Conservation (phyloP, 1,284 basidiomycete genomes). For the Ganoderma sp. region DNA sequence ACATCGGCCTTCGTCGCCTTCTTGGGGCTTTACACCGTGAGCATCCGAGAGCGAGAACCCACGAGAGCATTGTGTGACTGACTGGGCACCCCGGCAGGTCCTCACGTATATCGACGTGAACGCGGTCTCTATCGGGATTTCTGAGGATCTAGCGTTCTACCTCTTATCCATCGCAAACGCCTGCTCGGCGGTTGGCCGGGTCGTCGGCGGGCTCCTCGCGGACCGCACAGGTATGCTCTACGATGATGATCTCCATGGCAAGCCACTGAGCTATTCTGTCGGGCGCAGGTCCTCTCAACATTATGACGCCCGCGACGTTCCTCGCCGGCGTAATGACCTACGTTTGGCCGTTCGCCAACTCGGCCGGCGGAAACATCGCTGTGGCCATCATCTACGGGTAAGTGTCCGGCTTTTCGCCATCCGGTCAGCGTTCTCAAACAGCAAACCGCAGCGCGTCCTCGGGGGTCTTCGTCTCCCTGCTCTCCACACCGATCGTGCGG, state of each 20-base stretch:
- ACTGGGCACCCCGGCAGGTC: slow-evolving; percentile 39
- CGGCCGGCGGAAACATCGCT: slow-evolving; percentile 47
- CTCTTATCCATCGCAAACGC: slow-evolving; percentile 56
- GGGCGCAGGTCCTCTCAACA: slow-evolving; percentile 46
- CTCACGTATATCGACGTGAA: slow-evolving; percentile 56
- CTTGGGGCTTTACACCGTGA: slow-evolving; percentile 63
- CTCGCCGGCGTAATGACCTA: slow-evolving; percentile 58
- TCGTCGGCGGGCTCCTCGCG: slow-evolving; percentile 47
- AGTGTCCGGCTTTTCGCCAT: slow-evolving; percentile 18
- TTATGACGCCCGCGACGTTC: slow-evolving; percentile 59
- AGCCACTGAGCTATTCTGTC: not conserved
- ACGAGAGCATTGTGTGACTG: not conserved
- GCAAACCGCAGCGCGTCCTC: slow-evolving; percentile 52
- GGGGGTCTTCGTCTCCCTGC: slow-evolving; percentile 62
- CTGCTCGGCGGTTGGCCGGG: slow-evolving; percentile 49
- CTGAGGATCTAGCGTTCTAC: slow-evolving; percentile 49
- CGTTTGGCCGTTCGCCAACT: slow-evolving; percentile 61
- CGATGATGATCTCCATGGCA: not conserved
- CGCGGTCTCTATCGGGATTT: slow-evolving; percentile 45
- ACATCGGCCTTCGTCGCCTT: slow-evolving; percentile 53
- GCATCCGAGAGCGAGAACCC: not conserved
- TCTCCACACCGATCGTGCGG: slow-evolving; percentile 60
- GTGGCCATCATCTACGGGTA: slow-evolving; percentile 61
- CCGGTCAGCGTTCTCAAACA: not conserved
- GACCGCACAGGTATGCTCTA: slow-evolving; percentile 45